Evolutionary conservation across 2,329 filamentous ascomycete species (phyloP).

Genomic region (Malbranchea zuffiana): DNA sequence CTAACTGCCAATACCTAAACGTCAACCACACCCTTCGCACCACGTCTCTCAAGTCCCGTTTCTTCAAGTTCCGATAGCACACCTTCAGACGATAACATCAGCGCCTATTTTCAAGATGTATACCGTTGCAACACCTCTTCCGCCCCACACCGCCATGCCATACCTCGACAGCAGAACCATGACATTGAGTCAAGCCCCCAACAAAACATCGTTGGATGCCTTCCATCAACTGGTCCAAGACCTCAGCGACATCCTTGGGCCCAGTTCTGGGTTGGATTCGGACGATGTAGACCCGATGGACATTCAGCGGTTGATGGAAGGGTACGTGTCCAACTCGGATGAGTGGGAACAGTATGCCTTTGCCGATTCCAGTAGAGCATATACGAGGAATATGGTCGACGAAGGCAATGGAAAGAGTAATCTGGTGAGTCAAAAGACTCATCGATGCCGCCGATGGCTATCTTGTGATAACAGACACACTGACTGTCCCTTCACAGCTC

Average conservation of each 20-base stretch:
- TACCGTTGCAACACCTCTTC: too few species aligned
- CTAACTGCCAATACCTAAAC: too few species aligned
- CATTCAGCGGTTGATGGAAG: conserved; percentile 60
- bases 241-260: conserved; percentile 65
- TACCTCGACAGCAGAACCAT: conserved; percentile 21
- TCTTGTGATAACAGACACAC: neutral
- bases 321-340: conserved; percentile 55
- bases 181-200: conserved; percentile 9
- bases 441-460: conserved; percentile 1
- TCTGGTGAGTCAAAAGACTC: conserved; percentile 42
- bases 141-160: conserved; percentile 23
- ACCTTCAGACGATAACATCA: too few species aligned
- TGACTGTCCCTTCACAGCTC: conserved; percentile 43
- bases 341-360: conserved; percentile 71
- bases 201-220: conserved; percentile 16
- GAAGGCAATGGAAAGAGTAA: conserved; percentile 77
- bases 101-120: too few species aligned
- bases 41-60: too few species aligned
- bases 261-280: conserved; percentile 70
- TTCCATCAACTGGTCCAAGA: conserved; percentile 63
- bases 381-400: conserved; percentile 82
- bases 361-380: conserved; percentile 56
- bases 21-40: too few species aligned
- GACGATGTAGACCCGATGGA: conserved; percentile 67
- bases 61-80: too few species aligned